These are phyloP conservation scores for Hyphopichia burtonii DNA, from an alignment of 1,139 yeast genomes.

Conservation along the genomic window DNA sequence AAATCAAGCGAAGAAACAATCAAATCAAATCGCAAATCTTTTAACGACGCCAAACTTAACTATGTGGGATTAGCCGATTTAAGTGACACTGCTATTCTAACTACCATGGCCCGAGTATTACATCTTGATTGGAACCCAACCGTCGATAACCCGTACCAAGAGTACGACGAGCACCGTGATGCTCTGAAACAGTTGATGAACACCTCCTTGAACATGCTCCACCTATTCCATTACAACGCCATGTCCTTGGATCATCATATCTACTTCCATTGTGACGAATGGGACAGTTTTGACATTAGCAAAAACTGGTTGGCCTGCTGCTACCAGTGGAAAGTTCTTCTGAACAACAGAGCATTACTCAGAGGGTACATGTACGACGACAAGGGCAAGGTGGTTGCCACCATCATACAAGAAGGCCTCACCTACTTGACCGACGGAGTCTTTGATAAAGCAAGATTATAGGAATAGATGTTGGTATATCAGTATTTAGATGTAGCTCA, in stretches of 20 bases:
- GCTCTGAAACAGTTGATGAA: constrained; percentile 30
- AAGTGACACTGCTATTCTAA: constrained; percentile 41
- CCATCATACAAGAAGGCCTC: constrained; percentile 46
- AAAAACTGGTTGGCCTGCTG: constrained; percentile 41
- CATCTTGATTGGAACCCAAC: constrained; percentile 50
- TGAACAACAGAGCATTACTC: constrained; percentile 38
- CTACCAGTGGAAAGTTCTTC: constrained; percentile 36
- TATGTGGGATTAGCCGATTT: constrained; percentile 41
- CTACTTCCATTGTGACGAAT: constrained; percentile 37
- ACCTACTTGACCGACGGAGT: constrained; percentile 31
- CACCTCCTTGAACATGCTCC: constrained; percentile 38
- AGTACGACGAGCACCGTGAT: constrained; percentile 32
- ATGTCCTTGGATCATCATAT: constrained; percentile 50
- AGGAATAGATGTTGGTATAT: not conserved
- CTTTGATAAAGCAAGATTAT: constrained; percentile 18
- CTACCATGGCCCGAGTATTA: constrained; percentile 43
- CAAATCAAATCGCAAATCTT: constrained; percentile 16
- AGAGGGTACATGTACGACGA: constrained; percentile 38
- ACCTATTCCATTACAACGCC: constrained; percentile 46
- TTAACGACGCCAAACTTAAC: constrained; percentile 31
- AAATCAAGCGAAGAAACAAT: constrained; percentile 3
- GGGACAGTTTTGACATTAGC: constrained; percentile 30
- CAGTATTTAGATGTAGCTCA: too few species aligned
- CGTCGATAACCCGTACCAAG: constrained; percentile 27
- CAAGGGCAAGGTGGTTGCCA: constrained; percentile 37